Base-by-base conservation (phyloP, 257 asterid species). In the Vinca minor region DNA sequence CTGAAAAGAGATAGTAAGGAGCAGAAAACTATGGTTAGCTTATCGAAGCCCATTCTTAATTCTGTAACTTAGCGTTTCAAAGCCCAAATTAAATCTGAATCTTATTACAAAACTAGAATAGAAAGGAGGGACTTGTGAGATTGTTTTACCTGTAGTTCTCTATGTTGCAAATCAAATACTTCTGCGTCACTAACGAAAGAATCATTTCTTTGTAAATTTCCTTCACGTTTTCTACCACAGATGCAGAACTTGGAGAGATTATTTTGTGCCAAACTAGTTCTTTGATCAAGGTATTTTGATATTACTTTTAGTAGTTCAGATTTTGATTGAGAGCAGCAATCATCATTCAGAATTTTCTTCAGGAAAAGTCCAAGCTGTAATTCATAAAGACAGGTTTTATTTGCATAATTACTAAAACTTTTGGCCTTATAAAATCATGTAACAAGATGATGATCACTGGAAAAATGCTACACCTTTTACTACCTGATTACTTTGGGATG, bases 401-500 rank as follows among this genome's bases (percentile, higher is more conserved):
- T 53, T 65, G 31, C 52, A 53, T 11, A 17, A 62, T 18, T 44
- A 70, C 21, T 1, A 39, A 11, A n/a, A 34, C 10, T 49, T 52
- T 34, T 59, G 31, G 8, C 13, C 48, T 13, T 26, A 4, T 55
- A 15, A 18, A 21, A 44, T 50, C 39, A 58, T 17, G 7, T 21
- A 49, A 38, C 14, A 26, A 5, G 8, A 49, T 32, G 11, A 66
- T 2, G 21, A 41, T 39, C 39, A n/a, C 10, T 38, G 21, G 13
- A 32, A 28, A 44, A 55, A 26, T 60, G 53, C 4, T 28, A 17
- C 32, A 1, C 36, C 2, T 38, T 46, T 3, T 2, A 63, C 59
- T 77, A 87, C 97, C 97, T 85, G 96, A 76, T 80, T 78, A 72
- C 97, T 80, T 73, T 84, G 88, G 66, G 96, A 81, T 42, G 71